A percentile compares a stretch with the other conserved stretches of the same genome.
These are phyloP conservation scores for Ophiostoma tasmaniense DNA, from an alignment of 2,329 filamentous ascomycete genomes.

Conservation along the genomic window DNA sequence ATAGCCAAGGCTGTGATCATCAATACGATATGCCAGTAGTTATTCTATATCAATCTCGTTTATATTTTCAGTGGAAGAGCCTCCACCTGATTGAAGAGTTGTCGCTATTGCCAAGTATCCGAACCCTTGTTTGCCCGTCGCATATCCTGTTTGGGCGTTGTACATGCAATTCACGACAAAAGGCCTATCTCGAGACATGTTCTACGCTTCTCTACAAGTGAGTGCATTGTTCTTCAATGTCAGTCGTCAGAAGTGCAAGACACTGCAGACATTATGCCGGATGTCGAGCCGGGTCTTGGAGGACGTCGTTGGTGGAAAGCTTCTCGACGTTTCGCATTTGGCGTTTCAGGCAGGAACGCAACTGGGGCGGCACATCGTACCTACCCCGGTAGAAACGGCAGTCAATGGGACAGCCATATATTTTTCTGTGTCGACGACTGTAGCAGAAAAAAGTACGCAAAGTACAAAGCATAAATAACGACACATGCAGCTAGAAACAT, in stretches of 20 bases:
- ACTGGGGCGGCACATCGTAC: neutral
- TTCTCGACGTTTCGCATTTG: constrained; percentile 12
- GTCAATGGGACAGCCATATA: neutral
- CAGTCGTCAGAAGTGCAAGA: neutral
- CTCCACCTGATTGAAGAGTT: neutral
- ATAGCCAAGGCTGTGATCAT: neutral
- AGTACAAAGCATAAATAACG: neutral
- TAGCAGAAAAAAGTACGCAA: neutral
- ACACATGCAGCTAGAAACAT: neutral
- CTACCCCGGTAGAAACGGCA: constrained; percentile 11
- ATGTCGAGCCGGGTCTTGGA: neutral
- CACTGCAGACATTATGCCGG: neutral
- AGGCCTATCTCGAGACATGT: neutral
- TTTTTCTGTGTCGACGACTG: neutral
- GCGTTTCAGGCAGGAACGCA: constrained; percentile 12
- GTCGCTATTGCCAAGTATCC: neutral
- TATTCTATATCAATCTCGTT: constrained; percentile 1
- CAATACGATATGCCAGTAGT: neutral
- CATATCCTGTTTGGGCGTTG: neutral
- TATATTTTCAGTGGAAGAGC: neutral
- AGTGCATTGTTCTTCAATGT: neutral
- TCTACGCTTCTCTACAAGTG: neutral
- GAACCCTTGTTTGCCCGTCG: neutral
- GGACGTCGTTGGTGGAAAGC: constrained; percentile 10
- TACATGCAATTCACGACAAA: neutral